These are phyloP conservation scores for Sabuloglossum arenarium DNA, from an alignment of 495 filamentous ascomycete species.

Conservation along the genomic window DNA sequence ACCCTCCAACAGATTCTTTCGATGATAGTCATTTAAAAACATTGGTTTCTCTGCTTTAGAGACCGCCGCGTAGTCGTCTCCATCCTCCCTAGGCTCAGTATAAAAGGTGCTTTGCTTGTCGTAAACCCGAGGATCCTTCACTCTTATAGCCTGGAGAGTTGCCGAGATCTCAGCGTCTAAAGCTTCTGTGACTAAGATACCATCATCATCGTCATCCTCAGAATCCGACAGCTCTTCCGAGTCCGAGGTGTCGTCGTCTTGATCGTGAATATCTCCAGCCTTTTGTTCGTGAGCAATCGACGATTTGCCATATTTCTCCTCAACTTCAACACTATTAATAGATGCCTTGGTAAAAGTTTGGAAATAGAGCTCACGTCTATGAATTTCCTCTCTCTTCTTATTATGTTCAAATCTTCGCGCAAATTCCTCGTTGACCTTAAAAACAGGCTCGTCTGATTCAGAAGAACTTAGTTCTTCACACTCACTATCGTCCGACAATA, in stretches of 20 bases:
- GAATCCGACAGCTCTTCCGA: constrained; percentile 31
- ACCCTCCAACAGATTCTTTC: constrained; percentile 55
- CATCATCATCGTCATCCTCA: constrained; percentile 81
- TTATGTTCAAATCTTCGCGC: constrained; percentile 85
- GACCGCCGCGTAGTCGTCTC: neutral
- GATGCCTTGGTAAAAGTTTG: neutral
- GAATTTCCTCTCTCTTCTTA: constrained; percentile 80
- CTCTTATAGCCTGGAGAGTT: constrained; percentile 66
- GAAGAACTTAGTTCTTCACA: constrained; percentile 5
- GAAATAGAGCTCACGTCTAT: constrained; percentile 38
- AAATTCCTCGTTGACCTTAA: constrained; percentile 83
- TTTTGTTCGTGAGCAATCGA: constrained; percentile 7
- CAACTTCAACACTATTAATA: constrained; percentile 31
- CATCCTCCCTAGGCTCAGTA: constrained; percentile 9
- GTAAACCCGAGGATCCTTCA: constrained; percentile 79
- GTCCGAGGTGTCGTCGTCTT: constrained; percentile 23
- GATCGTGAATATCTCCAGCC: constrained; percentile 18
- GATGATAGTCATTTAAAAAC: constrained; percentile 75
- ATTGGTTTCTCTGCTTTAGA: constrained; percentile 61
- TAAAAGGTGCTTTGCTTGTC: constrained; percentile 63
- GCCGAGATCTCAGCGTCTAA: constrained; percentile 74
- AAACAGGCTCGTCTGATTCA: constrained; percentile 8
- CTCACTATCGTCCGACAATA: constrained; percentile 14
- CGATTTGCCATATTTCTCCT: constrained; percentile 58
- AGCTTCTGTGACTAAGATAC: constrained; percentile 54